Evolutionary conservation across 768 basidiomycete species (phyloP).

Genomic region (Leucocoprinus leucothites): DNA sequence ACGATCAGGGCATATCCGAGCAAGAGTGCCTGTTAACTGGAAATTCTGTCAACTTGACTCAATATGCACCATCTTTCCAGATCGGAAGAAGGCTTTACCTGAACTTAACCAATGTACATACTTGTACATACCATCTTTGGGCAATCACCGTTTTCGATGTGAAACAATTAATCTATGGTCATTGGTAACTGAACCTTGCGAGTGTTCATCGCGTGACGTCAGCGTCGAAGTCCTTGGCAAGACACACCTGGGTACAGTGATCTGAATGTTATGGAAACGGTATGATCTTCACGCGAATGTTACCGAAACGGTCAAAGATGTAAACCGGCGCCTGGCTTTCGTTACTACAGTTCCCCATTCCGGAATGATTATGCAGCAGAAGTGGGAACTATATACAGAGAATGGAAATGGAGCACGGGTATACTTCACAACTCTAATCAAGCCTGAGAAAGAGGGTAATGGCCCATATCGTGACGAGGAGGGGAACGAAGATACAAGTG

Average conservation of each 20-base stretch:
- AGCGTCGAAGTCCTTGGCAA: background rate
- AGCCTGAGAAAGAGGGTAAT: background rate
- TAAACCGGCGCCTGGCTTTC: background rate
- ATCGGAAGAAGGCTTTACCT: too few species aligned
- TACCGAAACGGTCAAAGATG: background rate
- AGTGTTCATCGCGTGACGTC: background rate
- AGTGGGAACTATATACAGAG: too few species aligned
- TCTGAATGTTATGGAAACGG: slow-evolving; percentile 2
- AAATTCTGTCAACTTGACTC: background rate
- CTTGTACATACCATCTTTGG: background rate
- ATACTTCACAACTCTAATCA: background rate
- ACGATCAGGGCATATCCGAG: background rate
- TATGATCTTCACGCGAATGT: slow-evolving; percentile 1
- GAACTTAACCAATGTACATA: too few species aligned
- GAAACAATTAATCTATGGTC: background rate
- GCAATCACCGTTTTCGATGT: background rate
- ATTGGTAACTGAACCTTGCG: background rate
- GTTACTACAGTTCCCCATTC: background rate
- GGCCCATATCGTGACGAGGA: background rate
- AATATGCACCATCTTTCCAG: too few species aligned
- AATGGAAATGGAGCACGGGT: too few species aligned
- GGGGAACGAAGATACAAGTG: slow-evolving; percentile 1
- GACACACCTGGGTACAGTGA: background rate
- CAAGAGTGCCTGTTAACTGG: background rate
- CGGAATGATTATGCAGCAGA: too few species aligned